These are phyloP conservation scores for Backusella macrospora DNA, from an alignment of 192 early-diverging fungal genomes.

Conservation along the genomic window DNA sequence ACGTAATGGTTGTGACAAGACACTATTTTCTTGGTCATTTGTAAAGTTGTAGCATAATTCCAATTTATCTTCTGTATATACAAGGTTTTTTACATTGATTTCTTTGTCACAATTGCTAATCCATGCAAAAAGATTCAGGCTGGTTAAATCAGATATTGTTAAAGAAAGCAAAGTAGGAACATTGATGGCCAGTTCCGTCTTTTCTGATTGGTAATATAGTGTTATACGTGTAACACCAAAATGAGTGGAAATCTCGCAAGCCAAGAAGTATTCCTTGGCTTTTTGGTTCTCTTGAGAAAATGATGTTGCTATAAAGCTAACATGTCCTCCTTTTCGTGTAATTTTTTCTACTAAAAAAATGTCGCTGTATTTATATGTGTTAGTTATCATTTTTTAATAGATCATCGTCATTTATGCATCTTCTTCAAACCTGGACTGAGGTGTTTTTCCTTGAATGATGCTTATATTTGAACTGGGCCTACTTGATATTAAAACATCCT, in stretches of 20 bases:
- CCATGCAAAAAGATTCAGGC: background rate
- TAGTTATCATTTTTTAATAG: background rate
- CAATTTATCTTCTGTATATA: background rate
- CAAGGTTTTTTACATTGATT: background rate
- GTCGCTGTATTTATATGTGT: conserved; percentile 6
- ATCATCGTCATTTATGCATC: background rate
- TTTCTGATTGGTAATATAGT: conserved; percentile 12
- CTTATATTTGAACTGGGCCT: conserved; percentile 3
- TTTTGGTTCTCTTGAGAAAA: background rate
- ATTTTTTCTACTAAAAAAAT: background rate
- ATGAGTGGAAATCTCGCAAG: background rate
- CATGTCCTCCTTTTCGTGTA: background rate
- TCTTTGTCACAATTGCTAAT: background rate
- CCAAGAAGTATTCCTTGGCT: conserved; percentile 8
- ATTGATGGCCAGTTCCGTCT: background rate
- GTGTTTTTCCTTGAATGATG: conserved; percentile 9
- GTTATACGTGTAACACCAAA: background rate
- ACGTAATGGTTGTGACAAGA: background rate
- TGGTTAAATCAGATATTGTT: background rate
- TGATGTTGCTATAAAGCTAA: background rate
- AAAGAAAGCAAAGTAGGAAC: background rate
- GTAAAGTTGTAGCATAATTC: background rate
- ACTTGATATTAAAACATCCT: background rate
- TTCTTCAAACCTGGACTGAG: conserved; percentile 8
- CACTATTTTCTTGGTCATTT: background rate